These are phyloP conservation scores for Saccharomyces hybrid DNA, from an alignment of 1,139 yeast genomes.

Conservation along the genomic window DNA sequence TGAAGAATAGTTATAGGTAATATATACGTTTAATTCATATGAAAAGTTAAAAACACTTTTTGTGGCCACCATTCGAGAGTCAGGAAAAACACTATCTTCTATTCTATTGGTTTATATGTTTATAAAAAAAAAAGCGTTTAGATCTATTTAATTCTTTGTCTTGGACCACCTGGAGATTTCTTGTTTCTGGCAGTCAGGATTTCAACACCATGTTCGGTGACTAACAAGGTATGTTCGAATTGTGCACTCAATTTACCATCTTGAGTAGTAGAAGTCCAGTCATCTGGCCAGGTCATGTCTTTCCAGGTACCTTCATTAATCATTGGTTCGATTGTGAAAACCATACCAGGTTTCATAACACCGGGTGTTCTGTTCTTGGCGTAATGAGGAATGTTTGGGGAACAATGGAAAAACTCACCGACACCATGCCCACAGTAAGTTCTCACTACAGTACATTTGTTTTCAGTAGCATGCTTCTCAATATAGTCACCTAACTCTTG, in stretches of 20 bases:
- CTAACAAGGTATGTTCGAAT: slow-evolving; percentile 86
- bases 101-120: neutral
- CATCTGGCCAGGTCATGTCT: slow-evolving; percentile 92
- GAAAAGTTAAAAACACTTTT: neutral
- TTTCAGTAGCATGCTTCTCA: slow-evolving; percentile 75
- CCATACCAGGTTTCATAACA: slow-evolving; percentile 91
- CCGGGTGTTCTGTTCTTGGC: slow-evolving; percentile 92
- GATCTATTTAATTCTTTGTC: slow-evolving; percentile 43
- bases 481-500: slow-evolving; percentile 83
- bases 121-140: neutral
- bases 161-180: slow-evolving; percentile 82
- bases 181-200: slow-evolving; percentile 76
- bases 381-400: slow-evolving; percentile 91
- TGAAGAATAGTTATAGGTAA: slow-evolving; percentile 34
- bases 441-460: slow-evolving; percentile 79
- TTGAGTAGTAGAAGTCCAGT: slow-evolving; percentile 89
- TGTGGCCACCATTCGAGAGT: neutral
- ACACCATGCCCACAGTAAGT: slow-evolving; percentile 95
- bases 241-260: slow-evolving; percentile 91
- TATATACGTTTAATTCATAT: neutral
- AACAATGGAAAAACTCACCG: slow-evolving; percentile 78
- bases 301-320: slow-evolving; percentile 76
- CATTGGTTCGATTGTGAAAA: slow-evolving; percentile 98
- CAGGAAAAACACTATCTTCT: neutral
- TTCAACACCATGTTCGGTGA: slow-evolving; percentile 91